Evolutionary conservation across 2,329 filamentous ascomycete species (phyloP), one percentile per base, ranked within the genome.

Genomic region (Penicillium psychrosexuale): DNA sequence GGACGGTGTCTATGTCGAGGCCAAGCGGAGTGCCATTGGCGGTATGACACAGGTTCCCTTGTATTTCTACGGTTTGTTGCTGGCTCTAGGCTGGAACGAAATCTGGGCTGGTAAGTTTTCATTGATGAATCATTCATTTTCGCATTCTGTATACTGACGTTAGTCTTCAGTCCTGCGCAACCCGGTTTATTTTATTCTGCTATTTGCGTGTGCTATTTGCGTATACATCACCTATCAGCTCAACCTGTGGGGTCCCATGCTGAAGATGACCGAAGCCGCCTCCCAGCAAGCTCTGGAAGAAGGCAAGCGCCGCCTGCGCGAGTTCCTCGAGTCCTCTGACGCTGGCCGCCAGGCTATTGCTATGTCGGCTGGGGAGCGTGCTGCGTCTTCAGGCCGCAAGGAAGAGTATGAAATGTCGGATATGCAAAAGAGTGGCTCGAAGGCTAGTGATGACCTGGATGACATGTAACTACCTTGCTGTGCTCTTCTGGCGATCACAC

Each of bases 31-130:
- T 70, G 94, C 94, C 39, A 95, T 99, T 70, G 94, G 94, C 51
- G 92, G 93, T 54, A 90, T 99, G 66, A 90, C 92, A 5, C 92
- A 97, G 74, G 86, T 99, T 47, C 94, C 94, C 6, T 77, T 96
- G 58, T 97, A 97, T 75, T 97, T 99, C 74, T 99, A 97, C 67
- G 90, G 85, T 39, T 74, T 97, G 53, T 80, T 99, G 53, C 78
- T 99, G 61, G 90, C 91, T 22, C 80, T 99, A 46, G 94, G 94
- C n/a, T 99, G 94, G 94, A 99, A 99, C 75, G 94, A 99, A 76
- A 92, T 99, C 60, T 79, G 96, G 63, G 90, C 92, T 68, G 91
- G 92, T 96, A 82, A 81, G 89, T 73, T 45, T 40, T 58, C 34
- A 53, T 50, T 47, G 6, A 24, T 38, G n/a, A 24, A 12, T 51